Conservation (phyloP, 2,329 filamentous ascomycete genomes). For the Ophiosphaerella korrae region DNA sequence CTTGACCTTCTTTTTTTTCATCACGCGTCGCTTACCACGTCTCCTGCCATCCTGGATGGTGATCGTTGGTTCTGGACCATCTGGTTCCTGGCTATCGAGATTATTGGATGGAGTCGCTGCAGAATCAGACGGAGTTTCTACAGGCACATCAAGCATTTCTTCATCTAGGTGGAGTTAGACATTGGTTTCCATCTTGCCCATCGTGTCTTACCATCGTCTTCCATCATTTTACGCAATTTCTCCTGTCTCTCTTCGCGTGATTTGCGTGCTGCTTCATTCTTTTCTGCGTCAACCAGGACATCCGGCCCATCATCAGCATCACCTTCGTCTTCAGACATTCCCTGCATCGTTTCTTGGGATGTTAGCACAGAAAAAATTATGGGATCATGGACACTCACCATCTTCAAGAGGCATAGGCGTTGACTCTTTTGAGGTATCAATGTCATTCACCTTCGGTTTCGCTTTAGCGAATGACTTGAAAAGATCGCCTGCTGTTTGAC, state of each 20-base stretch:
- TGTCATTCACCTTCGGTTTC: conserved; percentile 60
- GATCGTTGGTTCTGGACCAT: conserved; percentile 45
- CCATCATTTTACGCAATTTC: conserved; percentile 75
- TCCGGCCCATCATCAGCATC: conserved; percentile 37
- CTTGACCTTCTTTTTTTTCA: conserved; percentile 84
- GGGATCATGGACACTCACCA: conserved; percentile 41
- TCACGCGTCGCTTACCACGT: conserved; percentile 77
- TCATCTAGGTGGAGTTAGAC: conserved; percentile 52
- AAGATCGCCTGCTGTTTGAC: conserved; percentile 63
- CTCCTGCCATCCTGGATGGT: conserved; percentile 67
- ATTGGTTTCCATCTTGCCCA: background rate
- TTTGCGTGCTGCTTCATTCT: conserved; percentile 45
- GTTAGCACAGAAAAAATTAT: conserved; percentile 28
- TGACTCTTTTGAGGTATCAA: conserved; percentile 50
- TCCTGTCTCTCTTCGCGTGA: conserved; percentile 68
- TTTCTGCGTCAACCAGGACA: conserved; percentile 38
- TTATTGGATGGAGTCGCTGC: conserved; percentile 33
- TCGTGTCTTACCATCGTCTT: conserved; percentile 60
- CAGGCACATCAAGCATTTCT: conserved; percentile 62
- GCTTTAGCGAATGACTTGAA: conserved; percentile 80
- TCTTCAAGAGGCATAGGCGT: conserved; percentile 55
- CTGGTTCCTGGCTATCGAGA: conserved; percentile 20
- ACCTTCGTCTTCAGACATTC: conserved; percentile 55
- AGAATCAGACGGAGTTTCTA: conserved; percentile 46
- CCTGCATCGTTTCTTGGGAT: conserved; percentile 55